Percentiles rank a stretch among this genome's conserved stretches.
Evolutionary conservation across 2,329 filamentous ascomycete genomes (phyloP).

Genomic region (Neospermospora avenae): DNA sequence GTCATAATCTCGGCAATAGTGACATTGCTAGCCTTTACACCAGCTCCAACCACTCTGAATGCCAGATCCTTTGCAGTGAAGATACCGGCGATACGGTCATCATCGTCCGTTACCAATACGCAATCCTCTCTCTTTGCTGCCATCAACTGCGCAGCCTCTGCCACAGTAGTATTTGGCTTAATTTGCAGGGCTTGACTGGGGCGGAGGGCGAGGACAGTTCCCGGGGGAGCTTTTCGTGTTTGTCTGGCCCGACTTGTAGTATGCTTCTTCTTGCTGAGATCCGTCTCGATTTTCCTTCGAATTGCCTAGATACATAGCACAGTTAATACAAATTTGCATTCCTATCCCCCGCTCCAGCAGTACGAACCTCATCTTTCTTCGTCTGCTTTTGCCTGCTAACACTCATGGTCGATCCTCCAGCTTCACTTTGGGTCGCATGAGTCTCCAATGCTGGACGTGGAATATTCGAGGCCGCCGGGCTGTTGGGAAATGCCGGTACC

Average conservation of each 20-base stretch:
- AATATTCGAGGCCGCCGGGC: constrained; percentile 63
- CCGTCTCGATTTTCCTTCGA: constrained; percentile 91
- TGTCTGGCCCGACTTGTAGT: constrained; percentile 73
- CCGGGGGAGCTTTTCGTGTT: constrained; percentile 89
- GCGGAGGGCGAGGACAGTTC: constrained; percentile 91
- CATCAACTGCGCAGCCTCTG: constrained; percentile 97
- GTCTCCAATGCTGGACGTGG: constrained; percentile 68
- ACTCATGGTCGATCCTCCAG: constrained; percentile 66
- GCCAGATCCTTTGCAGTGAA: constrained; percentile 98
- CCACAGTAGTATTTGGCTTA: constrained; percentile 89
- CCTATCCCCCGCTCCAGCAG: not conserved
- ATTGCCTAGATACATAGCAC: constrained; percentile 65
- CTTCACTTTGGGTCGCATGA: constrained; percentile 50
- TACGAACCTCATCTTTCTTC: constrained; percentile 90
- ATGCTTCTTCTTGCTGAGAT: constrained; percentile 96
- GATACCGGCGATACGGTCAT: constrained; percentile 96
- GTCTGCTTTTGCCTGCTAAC: constrained; percentile 94
- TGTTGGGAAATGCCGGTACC: constrained; percentile 56
- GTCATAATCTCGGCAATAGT: constrained; percentile 99
- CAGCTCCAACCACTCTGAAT: constrained; percentile 90
- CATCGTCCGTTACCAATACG: constrained; percentile 94
- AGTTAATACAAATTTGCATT: constrained; percentile 21
- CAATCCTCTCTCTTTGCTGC: constrained; percentile 98
- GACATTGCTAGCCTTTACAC: constrained; percentile 82
- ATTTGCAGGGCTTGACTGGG: constrained; percentile 96